Evolutionary conservation across 1,139 yeast species (phyloP).

Genomic region (Geotrichum aggregatum): DNA sequence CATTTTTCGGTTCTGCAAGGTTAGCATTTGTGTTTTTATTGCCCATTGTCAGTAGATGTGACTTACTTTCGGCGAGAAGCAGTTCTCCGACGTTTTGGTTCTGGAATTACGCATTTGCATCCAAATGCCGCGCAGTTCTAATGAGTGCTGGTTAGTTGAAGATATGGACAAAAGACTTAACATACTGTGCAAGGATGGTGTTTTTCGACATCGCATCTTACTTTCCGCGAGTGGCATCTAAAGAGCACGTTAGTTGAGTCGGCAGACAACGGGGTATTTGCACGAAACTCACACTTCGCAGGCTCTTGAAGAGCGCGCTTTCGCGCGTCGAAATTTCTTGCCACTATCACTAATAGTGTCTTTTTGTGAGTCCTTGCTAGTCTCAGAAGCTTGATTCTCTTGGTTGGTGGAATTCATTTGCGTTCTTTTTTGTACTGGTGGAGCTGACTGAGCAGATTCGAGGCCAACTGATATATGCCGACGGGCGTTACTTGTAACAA

Average conservation of each 20-base stretch:
- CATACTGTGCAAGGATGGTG: constrained; percentile 65
- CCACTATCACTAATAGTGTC: constrained; percentile 6
- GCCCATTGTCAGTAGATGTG: no score
- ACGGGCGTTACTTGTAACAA: no score
- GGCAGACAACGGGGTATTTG: no score
- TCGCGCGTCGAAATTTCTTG: constrained; percentile 33
- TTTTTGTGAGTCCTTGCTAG: neutral
- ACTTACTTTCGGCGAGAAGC: constrained; percentile 36
- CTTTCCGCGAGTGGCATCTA: constrained; percentile 62
- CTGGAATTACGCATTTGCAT: constrained; percentile 66
- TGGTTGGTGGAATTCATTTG: no score
- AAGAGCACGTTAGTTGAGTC: neutral
- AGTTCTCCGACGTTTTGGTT: constrained; percentile 32
- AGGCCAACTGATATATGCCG: no score
- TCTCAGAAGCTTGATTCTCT: neutral
- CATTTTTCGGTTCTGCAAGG: neutral
- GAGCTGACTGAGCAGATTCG: no score
- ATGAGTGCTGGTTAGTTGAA: neutral
- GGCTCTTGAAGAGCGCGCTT: constrained; percentile 35
- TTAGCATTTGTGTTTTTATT: neutral
- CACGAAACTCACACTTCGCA: constrained; percentile 40
- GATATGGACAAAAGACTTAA: neutral
- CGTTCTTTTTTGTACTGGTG: no score
- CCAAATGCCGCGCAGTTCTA: constrained; percentile 69
- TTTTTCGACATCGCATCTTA: constrained; percentile 63